Percentiles rank a stretch among this genome's conserved stretches.
These are phyloP conservation scores for Aspergillus melleus DNA, from an alignment of 2,329 filamentous ascomycete species.

Conservation along the genomic window DNA sequence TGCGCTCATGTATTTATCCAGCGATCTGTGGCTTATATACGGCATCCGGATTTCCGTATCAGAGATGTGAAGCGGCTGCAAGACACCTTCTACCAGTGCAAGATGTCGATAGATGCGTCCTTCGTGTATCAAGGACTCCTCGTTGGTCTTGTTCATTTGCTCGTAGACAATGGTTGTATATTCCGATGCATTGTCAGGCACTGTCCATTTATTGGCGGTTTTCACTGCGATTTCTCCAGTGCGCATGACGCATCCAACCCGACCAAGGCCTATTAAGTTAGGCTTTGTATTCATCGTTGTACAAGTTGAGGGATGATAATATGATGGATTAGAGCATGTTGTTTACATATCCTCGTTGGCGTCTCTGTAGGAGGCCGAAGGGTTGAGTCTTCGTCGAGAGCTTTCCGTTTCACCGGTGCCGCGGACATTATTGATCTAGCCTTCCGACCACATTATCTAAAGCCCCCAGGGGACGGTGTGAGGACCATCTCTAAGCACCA, in stretches of 20 bases:
- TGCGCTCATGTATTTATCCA: constrained; percentile 4
- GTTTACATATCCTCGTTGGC: too few relatives aligned
- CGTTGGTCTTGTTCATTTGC: constrained; percentile 2
- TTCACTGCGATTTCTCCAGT: constrained; percentile 1
- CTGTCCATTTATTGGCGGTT: not conserved
- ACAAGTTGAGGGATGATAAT: too few relatives aligned
- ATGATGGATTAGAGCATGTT: too few relatives aligned
- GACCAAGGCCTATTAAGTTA: not conserved
- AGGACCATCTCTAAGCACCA: too few relatives aligned
- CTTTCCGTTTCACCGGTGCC: too few relatives aligned
- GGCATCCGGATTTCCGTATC: constrained; percentile 10
- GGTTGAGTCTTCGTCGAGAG: too few relatives aligned
- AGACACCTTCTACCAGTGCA: not conserved
- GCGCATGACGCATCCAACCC: constrained; percentile 1
- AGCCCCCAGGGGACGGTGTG: too few relatives aligned
- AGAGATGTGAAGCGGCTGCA: constrained; percentile 6
- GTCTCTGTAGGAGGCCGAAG: too few relatives aligned
- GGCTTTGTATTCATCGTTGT: not conserved
- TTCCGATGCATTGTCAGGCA: constrained; percentile 3
- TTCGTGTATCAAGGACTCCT: constrained; percentile 1
- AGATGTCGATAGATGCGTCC: not conserved
- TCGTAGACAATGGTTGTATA: not conserved
- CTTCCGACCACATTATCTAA: too few relatives aligned
- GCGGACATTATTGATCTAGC: too few relatives aligned
- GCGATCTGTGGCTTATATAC: constrained; percentile 6